Evolutionary conservation across 1,139 yeast species (phyloP), one percentile per base, ranked within the genome.

Genomic region (Petasospora fabianii): DNA sequence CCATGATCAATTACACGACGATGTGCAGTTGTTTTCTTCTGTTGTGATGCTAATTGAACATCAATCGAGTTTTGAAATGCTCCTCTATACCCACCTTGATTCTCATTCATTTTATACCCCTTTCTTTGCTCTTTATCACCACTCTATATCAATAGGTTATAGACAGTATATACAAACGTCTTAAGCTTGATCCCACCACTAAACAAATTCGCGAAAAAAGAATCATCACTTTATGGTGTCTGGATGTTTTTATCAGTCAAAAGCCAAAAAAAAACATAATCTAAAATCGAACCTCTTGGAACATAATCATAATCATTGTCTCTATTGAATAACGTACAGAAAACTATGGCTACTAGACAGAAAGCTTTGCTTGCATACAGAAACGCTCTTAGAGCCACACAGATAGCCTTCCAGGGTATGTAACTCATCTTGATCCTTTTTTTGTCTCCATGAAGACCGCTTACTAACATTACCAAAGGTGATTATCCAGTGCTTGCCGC

Each of bases 1-100:
- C 95, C 95, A 62, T 85, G 88, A 60, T 90, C 97, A 9, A 87
- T 84, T 2, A 95, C 85, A 56, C 95, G 75, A 55, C 96, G 70
- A 53, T 79, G 85, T 7, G 84, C 77, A 8, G 80, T 75, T 21
- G 64, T 58, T 39, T 61, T 61, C 47, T 60, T 65, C 43, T 50
- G 54, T 45, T 50, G 58, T 14, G 54, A 47, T 3, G 53, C 55
- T 29, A 50, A 42, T 30, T 50, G 60, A 1, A 42, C 38, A 28
- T 48, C 57, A 15, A 51, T 27, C 18, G 47, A 52, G 47, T 58
- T 55, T 42, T 58, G 44, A 36, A 49, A 51, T 6, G 21, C 10
- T 11, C n/a, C 12, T 11, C n/a, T 22, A 13, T n/a, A 3, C 15
- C 26, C 33, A 17, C 3, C 9, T 30, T 13, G 24, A 13, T 12